These are phyloP conservation scores for Nakaseomyces glabratus DNA, from an alignment of 1,139 yeast genomes.

Conservation along the genomic window DNA sequence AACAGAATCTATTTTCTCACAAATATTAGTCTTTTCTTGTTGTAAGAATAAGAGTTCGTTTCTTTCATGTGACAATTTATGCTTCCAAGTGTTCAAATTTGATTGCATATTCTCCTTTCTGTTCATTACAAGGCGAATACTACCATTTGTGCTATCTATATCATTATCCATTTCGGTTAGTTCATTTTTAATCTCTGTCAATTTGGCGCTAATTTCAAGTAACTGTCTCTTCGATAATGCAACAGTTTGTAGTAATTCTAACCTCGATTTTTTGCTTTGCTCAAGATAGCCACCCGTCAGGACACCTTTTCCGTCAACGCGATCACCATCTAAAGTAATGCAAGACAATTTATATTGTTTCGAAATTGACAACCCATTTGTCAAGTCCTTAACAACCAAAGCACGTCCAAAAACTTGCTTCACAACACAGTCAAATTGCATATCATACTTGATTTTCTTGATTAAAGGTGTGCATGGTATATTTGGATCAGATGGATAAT, in stretches of 20 bases:
- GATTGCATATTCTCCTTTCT: slow-evolving; percentile 36
- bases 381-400: slow-evolving; percentile 65
- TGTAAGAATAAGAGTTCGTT: slow-evolving; percentile 15
- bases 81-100: slow-evolving; percentile 36
- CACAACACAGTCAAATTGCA: slow-evolving; percentile 52
- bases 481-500: slow-evolving; percentile 34
- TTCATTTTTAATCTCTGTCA: slow-evolving; percentile 33
- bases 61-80: slow-evolving; percentile 36
- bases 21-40: slow-evolving; percentile 34
- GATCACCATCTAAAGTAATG: slow-evolving; percentile 86
- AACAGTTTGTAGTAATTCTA: slow-evolving; percentile 58
- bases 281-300: slow-evolving; percentile 87
- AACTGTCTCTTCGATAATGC: slow-evolving; percentile 45
- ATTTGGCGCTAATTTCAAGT: slow-evolving; percentile 34
- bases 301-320: slow-evolving; percentile 75
- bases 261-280: slow-evolving; percentile 45
- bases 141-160: slow-evolving; percentile 40
- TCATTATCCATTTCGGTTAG: slow-evolving; percentile 37
- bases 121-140: slow-evolving; percentile 39
- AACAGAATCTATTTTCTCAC: slow-evolving; percentile 32
- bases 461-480: slow-evolving; percentile 60
- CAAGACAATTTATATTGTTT: slow-evolving; percentile 56
- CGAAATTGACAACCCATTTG: slow-evolving; percentile 62
- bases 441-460: slow-evolving; percentile 56
- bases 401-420: slow-evolving; percentile 75